A percentile compares a stretch with the other conserved stretches of the same genome.
Conservation (phyloP, 2,329 filamentous ascomycete species). For the Colletotrichum coccodes region DNA sequence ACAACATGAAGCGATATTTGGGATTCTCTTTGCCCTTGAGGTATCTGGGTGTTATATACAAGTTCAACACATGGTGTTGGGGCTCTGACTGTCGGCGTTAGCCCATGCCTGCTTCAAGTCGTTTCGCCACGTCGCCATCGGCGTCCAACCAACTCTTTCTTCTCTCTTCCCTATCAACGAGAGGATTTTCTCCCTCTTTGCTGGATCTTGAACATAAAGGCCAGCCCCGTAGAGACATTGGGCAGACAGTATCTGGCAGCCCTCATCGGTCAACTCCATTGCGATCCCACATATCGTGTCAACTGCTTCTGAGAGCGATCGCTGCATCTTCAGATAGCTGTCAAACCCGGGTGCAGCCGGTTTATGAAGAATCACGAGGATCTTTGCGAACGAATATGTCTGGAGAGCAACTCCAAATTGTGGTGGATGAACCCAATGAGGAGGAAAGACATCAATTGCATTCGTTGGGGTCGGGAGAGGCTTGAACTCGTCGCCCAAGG, state of each 20-base stretch:
- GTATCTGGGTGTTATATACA: background rate
- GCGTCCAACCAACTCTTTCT: slow-evolving; percentile 48
- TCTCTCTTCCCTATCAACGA: slow-evolving; percentile 49
- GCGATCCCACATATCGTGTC: slow-evolving; percentile 59
- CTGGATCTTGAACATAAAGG: slow-evolving; percentile 49
- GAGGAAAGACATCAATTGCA: slow-evolving; percentile 47
- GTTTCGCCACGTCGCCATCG: slow-evolving; percentile 45
- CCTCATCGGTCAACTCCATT: slow-evolving; percentile 51
- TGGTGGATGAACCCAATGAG: slow-evolving; percentile 60
- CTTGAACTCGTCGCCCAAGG: slow-evolving; percentile 49
- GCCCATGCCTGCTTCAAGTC: slow-evolving; percentile 44
- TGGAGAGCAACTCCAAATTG: slow-evolving; percentile 60
- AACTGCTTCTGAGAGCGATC: slow-evolving; percentile 36
- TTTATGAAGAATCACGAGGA: slow-evolving; percentile 51
- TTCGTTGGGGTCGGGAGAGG: slow-evolving; percentile 46
- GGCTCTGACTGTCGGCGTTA: slow-evolving; percentile 34
- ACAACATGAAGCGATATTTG: background rate
- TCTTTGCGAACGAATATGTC: slow-evolving; percentile 61
- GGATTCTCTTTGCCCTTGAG: background rate
- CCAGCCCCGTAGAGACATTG: slow-evolving; percentile 56
- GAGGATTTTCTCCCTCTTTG: slow-evolving; percentile 47
- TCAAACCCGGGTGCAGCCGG: slow-evolving; percentile 44
- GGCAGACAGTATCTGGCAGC: slow-evolving; percentile 53
- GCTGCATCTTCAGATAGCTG: slow-evolving; percentile 51
- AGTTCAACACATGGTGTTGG: slow-evolving; percentile 1